Evolutionary conservation across 2,329 filamentous ascomycete species (phyloP).

Genomic region (Colletotrichum lindemuthianum): DNA sequence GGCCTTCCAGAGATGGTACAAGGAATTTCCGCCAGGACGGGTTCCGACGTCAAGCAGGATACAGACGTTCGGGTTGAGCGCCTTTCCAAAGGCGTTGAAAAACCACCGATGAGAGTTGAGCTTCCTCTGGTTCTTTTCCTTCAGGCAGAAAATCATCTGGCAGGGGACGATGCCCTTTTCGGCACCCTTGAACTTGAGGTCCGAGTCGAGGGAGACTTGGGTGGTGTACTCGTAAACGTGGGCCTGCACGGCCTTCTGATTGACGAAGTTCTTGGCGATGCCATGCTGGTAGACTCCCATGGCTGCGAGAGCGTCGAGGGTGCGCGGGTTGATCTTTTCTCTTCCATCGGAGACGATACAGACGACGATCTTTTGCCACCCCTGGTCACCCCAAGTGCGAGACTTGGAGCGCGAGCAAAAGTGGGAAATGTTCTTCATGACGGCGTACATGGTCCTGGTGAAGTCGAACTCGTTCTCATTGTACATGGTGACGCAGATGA

Average conservation of each 20-base stretch:
- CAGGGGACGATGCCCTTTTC: slow-evolving; percentile 99
- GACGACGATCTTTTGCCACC: slow-evolving; percentile 99
- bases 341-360: slow-evolving; percentile 96
- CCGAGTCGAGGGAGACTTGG: slow-evolving; percentile 93
- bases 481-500: slow-evolving; percentile 99
- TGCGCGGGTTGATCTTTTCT: slow-evolving; percentile 88
- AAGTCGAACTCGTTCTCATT: slow-evolving; percentile 98
- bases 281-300: slow-evolving; percentile 99
- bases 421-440: slow-evolving; percentile 98
- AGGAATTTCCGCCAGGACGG: slow-evolving; percentile 83
- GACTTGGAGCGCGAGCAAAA: slow-evolving; percentile 94
- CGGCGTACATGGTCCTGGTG: slow-evolving; percentile 96
- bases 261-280: slow-evolving; percentile 98
- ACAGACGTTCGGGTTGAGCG: slow-evolving; percentile 94
- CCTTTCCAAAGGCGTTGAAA: slow-evolving; percentile 96
- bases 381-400: slow-evolving; percentile 94
- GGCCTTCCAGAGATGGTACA: slow-evolving; percentile 99
- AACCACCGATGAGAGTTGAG: slow-evolving; percentile 99
- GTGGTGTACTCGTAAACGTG: slow-evolving; percentile 99
- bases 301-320: slow-evolving; percentile 91
- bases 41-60: slow-evolving; percentile 97
- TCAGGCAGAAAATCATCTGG: slow-evolving; percentile 98
- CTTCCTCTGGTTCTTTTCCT: slow-evolving; percentile 98
- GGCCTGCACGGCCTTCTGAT: slow-evolving; percentile 92
- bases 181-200: slow-evolving; percentile 98